These are phyloP conservation scores for Taphrina betulina DNA, from an alignment of 1,139 yeast species.

Conservation along the genomic window DNA sequence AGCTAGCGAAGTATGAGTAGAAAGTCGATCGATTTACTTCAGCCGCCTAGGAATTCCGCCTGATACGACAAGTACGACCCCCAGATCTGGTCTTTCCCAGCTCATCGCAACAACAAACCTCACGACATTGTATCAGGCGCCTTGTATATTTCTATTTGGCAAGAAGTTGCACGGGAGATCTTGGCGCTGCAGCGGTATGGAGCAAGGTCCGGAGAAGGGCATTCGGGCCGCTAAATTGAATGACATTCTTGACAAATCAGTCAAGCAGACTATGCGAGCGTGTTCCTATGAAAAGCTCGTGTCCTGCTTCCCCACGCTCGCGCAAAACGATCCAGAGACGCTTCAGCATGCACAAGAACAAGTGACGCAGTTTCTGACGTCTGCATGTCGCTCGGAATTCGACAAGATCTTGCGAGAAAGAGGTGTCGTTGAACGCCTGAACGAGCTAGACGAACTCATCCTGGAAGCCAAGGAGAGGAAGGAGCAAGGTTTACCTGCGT, in stretches of 20 bases:
- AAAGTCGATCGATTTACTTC: no score
- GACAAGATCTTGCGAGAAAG: constrained; percentile 24
- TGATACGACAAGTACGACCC: no score
- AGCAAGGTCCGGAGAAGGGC: no score
- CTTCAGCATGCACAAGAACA: constrained; percentile 25
- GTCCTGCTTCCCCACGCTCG: constrained; percentile 29
- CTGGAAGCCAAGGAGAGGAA: constrained; percentile 13
- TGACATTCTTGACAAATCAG: constrained; percentile 19
- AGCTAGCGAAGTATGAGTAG: no score
- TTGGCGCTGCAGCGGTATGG: no score
- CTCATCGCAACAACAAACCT: no score
- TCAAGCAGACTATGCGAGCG: constrained; percentile 12
- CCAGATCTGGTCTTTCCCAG: no score
- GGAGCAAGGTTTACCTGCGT: neutral
- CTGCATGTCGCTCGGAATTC: constrained; percentile 13
- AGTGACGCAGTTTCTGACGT: constrained; percentile 3
- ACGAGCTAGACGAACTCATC: constrained; percentile 25
- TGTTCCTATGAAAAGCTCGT: constrained; percentile 17
- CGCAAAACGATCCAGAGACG: constrained; percentile 16
- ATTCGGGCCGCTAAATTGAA: constrained; percentile 16
- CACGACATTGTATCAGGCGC: no score
- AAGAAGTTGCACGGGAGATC: no score
- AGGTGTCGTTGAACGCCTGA: constrained; percentile 7
- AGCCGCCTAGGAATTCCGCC: no score
- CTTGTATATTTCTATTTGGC: no score